Evolutionary conservation across 2,329 filamentous ascomycete genomes (phyloP), one percentile per base, ranked within the genome.

Genomic region (Microsporum audouinii): DNA sequence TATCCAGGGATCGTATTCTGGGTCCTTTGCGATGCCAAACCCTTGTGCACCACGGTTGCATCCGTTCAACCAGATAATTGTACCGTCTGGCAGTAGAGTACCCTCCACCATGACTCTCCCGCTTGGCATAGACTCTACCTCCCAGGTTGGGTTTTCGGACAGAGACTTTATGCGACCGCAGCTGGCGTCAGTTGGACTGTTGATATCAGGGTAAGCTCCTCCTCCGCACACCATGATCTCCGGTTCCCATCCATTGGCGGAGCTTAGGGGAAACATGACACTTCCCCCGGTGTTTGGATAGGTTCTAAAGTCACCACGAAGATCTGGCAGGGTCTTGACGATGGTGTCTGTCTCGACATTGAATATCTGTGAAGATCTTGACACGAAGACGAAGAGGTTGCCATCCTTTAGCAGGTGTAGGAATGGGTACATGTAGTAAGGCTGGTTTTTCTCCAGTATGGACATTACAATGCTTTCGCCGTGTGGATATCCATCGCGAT

Each of bases 371-470:
- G 80, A 78, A 23, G 80, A 80, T 68, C 82, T 84, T 38, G 82
- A 73, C 14, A 77, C 76, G 67, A 83, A 83, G 61, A 85, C 73
- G 67, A 84, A 85, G 3, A 85, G 69, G 41, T 72, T 79, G 8
- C 82, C 82, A 68, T 84, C 78, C 38, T 74, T 77, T 41, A 86
- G 75, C 1, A 85, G 73, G 66, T 84, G 82, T 34, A 85, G 71
- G 69, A 84, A 84, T 2, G 83, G 83, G 67, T 84, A 85, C 82
- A 84, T 84, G 71, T 83, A 84, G 72, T 85, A 84, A 12, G 83
- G 83, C 69, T 84, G 80, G 65, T 82, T 83, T 68, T 78, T 78
- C 60, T 72, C 74, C 29, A 85, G 72, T 41, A 85, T 81, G 3
- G 80, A 77, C 75, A 84, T 77, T 6, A 71, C 70, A 49, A 78